These are phyloP conservation scores for Cylindrotheca closterium DNA, from an alignment of 108 stramenopile genomes.

Conservation along the genomic window DNA sequence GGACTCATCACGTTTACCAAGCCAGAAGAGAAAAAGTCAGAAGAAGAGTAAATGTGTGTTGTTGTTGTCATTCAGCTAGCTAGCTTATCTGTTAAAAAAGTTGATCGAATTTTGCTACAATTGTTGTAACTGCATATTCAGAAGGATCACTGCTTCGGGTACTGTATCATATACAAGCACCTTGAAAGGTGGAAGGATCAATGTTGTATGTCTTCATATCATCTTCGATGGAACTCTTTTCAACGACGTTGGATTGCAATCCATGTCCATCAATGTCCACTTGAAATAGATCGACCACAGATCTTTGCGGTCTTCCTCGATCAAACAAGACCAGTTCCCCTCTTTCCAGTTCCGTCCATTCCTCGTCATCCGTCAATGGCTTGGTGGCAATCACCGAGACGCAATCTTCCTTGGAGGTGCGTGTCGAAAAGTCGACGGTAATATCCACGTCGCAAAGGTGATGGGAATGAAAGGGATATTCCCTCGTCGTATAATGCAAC, in stretches of 20 bases:
- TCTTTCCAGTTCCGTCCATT: slow-evolving; percentile 66
- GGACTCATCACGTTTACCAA: slow-evolving; percentile 85
- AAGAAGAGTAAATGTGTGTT: background rate
- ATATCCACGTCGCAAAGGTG: slow-evolving; percentile 52
- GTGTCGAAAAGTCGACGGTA: slow-evolving; percentile 49
- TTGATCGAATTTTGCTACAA: background rate
- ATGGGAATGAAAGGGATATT: slow-evolving; percentile 43
- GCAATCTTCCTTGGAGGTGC: slow-evolving; percentile 55
- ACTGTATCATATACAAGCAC: slow-evolving; percentile 30
- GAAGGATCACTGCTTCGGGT: background rate
- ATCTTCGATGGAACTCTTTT: slow-evolving; percentile 25
- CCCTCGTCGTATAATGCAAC: slow-evolving; percentile 75
- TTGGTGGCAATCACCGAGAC: slow-evolving; percentile 80
- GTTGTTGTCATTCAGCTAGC: too few species aligned
- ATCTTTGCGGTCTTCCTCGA: slow-evolving; percentile 53
- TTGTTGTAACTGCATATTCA: background rate
- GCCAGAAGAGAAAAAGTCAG: slow-evolving; percentile 24
- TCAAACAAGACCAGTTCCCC: slow-evolving; percentile 74
- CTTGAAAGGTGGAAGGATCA: slow-evolving; percentile 30
- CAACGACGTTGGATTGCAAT: slow-evolving; percentile 27
- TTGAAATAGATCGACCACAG: slow-evolving; percentile 40
- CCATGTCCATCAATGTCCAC: slow-evolving; percentile 63
- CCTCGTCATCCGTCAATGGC: slow-evolving; percentile 77
- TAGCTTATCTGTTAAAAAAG: too few species aligned
- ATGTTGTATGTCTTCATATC: slow-evolving; percentile 44